Conservation (phyloP, 2,329 filamentous ascomycete species). For the Colletotrichum abscissum region DNA sequence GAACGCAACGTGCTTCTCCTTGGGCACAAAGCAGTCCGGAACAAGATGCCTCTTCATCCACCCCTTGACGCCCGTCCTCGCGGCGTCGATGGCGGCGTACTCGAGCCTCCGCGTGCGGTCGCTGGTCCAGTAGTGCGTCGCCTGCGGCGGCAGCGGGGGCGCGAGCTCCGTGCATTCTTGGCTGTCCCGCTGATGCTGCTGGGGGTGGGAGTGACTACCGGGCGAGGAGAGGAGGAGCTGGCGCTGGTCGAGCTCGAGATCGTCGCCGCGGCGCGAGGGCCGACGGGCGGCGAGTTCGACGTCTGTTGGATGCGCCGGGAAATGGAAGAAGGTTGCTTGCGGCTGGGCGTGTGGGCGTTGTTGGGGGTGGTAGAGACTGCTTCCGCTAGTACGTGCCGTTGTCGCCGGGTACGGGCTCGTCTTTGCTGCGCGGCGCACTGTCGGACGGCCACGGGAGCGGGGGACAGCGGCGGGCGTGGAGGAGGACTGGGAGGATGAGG, state of each 20-base stretch:
- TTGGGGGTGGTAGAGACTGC: conserved; percentile 29
- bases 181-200: conserved; percentile 20
- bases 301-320: conserved; percentile 55
- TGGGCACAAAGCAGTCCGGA: conserved; percentile 70
- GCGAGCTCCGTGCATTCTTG: conserved; percentile 38
- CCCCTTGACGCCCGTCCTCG: conserved; percentile 68
- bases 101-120: conserved; percentile 71
- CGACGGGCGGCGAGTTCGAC: conserved; percentile 37
- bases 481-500: conserved; percentile 42
- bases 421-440: conserved; percentile 53
- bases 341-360: conserved; percentile 38
- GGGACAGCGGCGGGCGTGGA: conserved; percentile 36
- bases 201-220: neutral
- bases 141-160: conserved; percentile 60
- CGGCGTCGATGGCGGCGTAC: conserved; percentile 75
- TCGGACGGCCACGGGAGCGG: conserved; percentile 52
- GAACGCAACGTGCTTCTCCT: conserved; percentile 62
- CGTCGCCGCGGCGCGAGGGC: neutral
- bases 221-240: neutral
- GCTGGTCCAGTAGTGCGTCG: conserved; percentile 76
- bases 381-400: conserved; percentile 25
- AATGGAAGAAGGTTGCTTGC: conserved; percentile 59
- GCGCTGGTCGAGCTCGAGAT: conserved; percentile 39
- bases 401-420: conserved; percentile 43
- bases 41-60: conserved; percentile 69